Evolutionary conservation across 257 asterid genomes (phyloP).

Genomic region (Ajuga chamaepitys): DNA sequence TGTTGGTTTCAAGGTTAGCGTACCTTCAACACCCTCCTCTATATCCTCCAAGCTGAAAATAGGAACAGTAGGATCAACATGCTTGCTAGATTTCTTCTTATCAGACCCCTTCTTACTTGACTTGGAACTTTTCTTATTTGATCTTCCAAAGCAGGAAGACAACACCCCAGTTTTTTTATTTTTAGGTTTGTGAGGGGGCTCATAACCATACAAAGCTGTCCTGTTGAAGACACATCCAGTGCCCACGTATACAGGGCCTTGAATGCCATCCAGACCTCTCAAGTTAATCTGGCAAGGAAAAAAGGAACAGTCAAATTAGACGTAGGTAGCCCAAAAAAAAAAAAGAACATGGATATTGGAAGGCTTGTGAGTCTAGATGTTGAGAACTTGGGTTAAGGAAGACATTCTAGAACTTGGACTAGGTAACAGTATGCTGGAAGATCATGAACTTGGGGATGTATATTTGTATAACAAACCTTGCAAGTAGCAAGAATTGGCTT

Average conservation of each 20-base stretch:
- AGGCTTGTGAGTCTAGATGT: too few relatives aligned
- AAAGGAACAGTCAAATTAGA: constrained; percentile 10
- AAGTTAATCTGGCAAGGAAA: constrained; percentile 60
- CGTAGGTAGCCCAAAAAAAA: neutral
- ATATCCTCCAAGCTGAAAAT: constrained; percentile 93
- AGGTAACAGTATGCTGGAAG: neutral
- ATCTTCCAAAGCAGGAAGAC: constrained; percentile 69
- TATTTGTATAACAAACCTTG: neutral
- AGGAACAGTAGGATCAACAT: constrained; percentile 92
- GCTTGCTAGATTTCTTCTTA: constrained; percentile 86
- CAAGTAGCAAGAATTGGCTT: neutral
- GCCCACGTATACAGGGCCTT: constrained; percentile 97
- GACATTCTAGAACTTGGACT: neutral
- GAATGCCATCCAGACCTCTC: constrained; percentile 97
- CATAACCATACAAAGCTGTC: constrained; percentile 88
- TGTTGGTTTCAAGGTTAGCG: constrained; percentile 14
- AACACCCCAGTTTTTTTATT: constrained; percentile 53
- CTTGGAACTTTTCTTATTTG: constrained; percentile 65
- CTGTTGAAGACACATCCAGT: constrained; percentile 97
- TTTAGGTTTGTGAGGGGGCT: constrained; percentile 88
- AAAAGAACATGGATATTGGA: neutral
- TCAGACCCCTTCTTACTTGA: constrained; percentile 80
- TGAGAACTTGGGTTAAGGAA: neutral
- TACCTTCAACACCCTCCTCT: constrained; percentile 99
- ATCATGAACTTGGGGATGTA: neutral